Base-by-base conservation (phyloP, 352 stramenopile species). In the Globisporangium spiculum region DNA sequence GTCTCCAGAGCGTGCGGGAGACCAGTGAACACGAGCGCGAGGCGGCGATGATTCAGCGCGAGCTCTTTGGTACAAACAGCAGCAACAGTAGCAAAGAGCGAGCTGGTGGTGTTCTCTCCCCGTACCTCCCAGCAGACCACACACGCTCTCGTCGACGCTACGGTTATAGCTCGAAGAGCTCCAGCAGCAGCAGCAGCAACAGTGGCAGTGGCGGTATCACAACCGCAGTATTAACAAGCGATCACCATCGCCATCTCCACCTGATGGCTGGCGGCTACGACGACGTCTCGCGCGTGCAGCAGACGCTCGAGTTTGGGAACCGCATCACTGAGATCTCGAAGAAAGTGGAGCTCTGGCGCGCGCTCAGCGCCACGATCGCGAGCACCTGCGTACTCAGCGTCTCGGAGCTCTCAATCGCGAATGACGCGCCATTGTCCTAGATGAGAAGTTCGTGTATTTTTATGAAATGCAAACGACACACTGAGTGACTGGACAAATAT, bases 271-370 rank as follows among this genome's bases (percentile, higher is more conserved):
- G 27, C 20, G 46, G 22, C n/a, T 24, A 58, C 14, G 53, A 41
- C 4, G 62, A 68, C 22, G 46, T 75, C n/a, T 67, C 70, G 18
- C 53, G 55, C 12, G 71, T 83, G 7, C 68, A 83, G 65, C 72
- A 72, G 14, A 58, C 41, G 18, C 67, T 83, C 48, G 71, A 77
- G 41, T 58, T 73, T 44, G 56, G 67, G 22, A 70, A 77, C 46
- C 74, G 66, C n/a, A 38, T 83, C 20, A 60, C 68, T 1, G 76
- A 80, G 48, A 72, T 80, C 62, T 65, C 74, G 14, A 83, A 83
- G 68, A 83, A 80, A 53, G 70, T 74, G 10, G 76, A 80, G 36
- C 66, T 83, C 3, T 83, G 76, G 74, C 74, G 71, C 18, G 54
- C 66, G 22, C 65, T 80, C 8, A 73, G 71, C 57, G 63, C 60